phyloP scores from a whole-genome alignment of 1,139 yeast species.

The Blastobotrys proliferans region DNA sequence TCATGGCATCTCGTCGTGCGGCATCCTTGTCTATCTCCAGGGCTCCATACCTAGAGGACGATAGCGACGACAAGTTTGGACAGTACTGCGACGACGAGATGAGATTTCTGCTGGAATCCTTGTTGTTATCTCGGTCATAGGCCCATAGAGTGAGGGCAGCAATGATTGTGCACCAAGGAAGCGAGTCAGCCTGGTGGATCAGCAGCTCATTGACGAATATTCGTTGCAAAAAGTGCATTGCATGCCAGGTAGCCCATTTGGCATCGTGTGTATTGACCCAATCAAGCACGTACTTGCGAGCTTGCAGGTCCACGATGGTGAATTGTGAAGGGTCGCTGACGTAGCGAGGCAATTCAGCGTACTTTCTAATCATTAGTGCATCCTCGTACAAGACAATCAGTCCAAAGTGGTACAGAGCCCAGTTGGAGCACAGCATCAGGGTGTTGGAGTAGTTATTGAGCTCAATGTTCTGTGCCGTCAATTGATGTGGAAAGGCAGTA shows the following conservation, averaged over 20 bases:
- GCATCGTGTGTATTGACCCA: conserved; percentile 30
- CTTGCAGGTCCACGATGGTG: conserved; percentile 14
- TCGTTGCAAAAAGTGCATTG: conserved; percentile 27
- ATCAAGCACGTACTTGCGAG: conserved; percentile 17
- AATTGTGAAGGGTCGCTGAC: conserved; percentile 6
- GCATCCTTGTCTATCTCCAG: conserved; percentile 10
- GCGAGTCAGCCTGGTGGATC: conserved; percentile 26
- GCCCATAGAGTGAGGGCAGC: conserved; percentile 29
- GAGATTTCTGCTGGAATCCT: not conserved
- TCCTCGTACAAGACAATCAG: conserved; percentile 27
- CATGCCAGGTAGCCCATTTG: conserved; percentile 30
- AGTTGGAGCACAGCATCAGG: conserved; percentile 27
- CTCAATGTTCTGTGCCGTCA: conserved; percentile 13
- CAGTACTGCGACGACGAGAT: conserved; percentile 11
- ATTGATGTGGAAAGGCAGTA: conserved; percentile 7
- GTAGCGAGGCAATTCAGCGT: conserved; percentile 11
- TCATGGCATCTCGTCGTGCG: conserved; percentile 18
- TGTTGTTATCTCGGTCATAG: conserved; percentile 21
- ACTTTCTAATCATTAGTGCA: conserved; percentile 24
- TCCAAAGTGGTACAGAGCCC: conserved; percentile 29
- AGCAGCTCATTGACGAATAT: conserved; percentile 23
- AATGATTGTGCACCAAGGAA: conserved; percentile 30
- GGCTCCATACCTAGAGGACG: not conserved
- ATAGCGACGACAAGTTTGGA: not conserved
- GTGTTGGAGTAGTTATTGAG: conserved; percentile 24